These are phyloP conservation scores for Leptomonas seymouri DNA, from an alignment of 208 protist genomes.

Conservation along the genomic window DNA sequence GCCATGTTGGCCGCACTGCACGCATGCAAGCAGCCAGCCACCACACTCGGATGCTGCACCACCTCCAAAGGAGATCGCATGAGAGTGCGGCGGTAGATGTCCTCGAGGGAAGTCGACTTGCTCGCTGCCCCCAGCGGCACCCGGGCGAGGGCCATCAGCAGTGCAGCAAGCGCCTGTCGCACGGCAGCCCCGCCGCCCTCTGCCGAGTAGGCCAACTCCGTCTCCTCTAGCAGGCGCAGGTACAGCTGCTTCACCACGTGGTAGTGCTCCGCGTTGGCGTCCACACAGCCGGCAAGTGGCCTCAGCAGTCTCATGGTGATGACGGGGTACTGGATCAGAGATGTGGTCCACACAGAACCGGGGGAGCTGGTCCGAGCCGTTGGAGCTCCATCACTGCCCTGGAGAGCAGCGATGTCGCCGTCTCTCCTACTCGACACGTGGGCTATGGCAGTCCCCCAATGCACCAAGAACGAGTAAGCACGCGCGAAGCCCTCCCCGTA, in stretches of 20 bases:
- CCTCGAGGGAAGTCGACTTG: constrained; percentile 29
- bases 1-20: constrained; percentile 15
- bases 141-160: constrained; percentile 39
- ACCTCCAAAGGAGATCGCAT: constrained; percentile 23
- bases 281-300: constrained; percentile 39
- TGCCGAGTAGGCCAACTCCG: constrained; percentile 40
- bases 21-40: constrained; percentile 31
- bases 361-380: background rate
- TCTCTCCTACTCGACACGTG: background rate
- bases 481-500: background rate
- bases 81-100: constrained; percentile 25
- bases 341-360: constrained; percentile 2
- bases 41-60: constrained; percentile 40
- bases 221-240: constrained; percentile 33
- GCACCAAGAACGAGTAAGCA: constrained; percentile 21
- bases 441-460: constrained; percentile 7
- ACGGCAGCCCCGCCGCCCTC: background rate
- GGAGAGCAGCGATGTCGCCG: background rate
- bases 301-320: constrained; percentile 30
- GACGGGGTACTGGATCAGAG: background rate
- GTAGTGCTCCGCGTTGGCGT: constrained; percentile 46
- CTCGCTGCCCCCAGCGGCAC: constrained; percentile 28
- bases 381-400: background rate
- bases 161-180: constrained; percentile 28
- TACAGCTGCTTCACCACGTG: constrained; percentile 37